Base-by-base conservation (phyloP, 1,284 basidiomycete genomes). In the Ceratobasidium sp. region DNA sequence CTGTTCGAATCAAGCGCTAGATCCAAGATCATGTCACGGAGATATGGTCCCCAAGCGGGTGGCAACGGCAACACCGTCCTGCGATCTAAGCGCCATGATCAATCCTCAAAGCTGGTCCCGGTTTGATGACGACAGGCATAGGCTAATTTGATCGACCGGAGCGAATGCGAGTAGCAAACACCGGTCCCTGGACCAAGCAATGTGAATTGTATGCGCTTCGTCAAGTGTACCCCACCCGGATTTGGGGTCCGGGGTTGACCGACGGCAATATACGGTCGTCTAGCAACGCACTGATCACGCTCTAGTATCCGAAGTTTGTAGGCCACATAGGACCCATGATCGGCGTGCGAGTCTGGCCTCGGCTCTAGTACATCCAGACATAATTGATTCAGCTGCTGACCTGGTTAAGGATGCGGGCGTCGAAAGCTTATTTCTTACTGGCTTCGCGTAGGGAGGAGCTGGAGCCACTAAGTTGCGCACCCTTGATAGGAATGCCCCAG, bases 181-280 rank as follows among this genome's bases (percentile, higher is more conserved):
- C n/a, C n/a, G n/a, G 57, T 41, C 57, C 57, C 57, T 59, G 57
- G n/a, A 59, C 21, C 12, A 41, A 12, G 34, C 34, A 18, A 39
- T 41, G 28, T 55, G 30, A 55, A 32, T 55, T 55, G 34, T 55
- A 55, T 59, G 30, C 55, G 55, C 36, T 39, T 41, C 57, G 10
- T 39, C n/a, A 30, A 59, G 36, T 39, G 28, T 41, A 21, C 21
- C 36, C 57, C 36, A 21, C 39, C 10, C 10, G 26, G 8, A 21
- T 59, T 18, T 36, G 57, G 48, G 36, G 57, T 41, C 57, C 57
- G 23, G 57, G 36, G 34, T 41, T 23, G 57, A 41, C 57, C 57
- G 18, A 41, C 32, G 57, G 21, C 36, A 41, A 1, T 59, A 21
- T 59, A 21, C 41, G 36, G 36, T 14, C 36, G 4, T 59, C n/a